Evolutionary conservation across 192 early-diverging fungal species (phyloP), one percentile per base, ranked within the genome.

Genomic region (Coemansia sp.): DNA sequence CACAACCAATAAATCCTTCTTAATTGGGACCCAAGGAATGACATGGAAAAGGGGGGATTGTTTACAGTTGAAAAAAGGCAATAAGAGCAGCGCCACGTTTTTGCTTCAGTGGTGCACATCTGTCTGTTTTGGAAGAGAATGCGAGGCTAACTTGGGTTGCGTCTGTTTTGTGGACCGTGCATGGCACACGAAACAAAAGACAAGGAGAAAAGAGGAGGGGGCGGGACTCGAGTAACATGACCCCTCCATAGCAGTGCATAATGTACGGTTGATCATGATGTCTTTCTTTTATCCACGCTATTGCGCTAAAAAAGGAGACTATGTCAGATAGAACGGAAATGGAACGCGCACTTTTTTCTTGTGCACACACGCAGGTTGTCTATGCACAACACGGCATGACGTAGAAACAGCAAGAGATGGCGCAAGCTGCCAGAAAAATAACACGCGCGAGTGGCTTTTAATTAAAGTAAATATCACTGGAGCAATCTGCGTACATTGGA

Each of bases 201-300:
- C 24, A 21, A 1, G 14, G 38, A 58, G 40, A 10, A 27, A 43
- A 26, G 40, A 41, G 24, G 26, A 14, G 6, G 19, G 15, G 26
- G 46, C 46, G 12, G 29, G 29, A 26, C 46, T 48, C 12, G 46
- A 48, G 46, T 48, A 48, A 48, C 46, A 48, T 48, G 46, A 48
- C 24, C 24, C 46, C 40, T 42, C 39, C 46, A n/a, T 27, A 24
- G 14, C 19, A 14, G 24, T 48, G 46, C 46, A 48, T 48, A 4
- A 48, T 48, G 46, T 48, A 48, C 14, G 46, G 46, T 27, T 26
- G 26, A 48, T 48, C 46, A 4, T 26, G 26, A 24, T 24, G 6
- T 48, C 14, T 14, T 15, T 48, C 12, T 17, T 48, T 48, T 48
- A n/a, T 14, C 12, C 27, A 18, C 24, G 46, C n/a, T 29, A 14